A percentile compares a stretch with the other conserved stretches of the same genome.
Evolutionary conservation across 371 early-diverging fungal species (phyloP).

Genomic region (Haplosporangium sp.): DNA sequence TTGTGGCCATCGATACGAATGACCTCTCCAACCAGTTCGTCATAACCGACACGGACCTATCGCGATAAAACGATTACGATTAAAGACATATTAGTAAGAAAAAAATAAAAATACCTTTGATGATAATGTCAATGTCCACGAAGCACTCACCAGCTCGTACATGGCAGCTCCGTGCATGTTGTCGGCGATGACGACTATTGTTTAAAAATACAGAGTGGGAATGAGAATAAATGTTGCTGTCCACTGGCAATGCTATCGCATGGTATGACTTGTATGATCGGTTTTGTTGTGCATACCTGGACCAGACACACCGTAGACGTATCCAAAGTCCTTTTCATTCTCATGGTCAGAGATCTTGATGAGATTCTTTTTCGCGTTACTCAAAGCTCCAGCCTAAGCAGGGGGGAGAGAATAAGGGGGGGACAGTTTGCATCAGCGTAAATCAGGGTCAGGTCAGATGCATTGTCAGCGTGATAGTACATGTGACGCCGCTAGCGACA

Average conservation of each 20-base stretch:
- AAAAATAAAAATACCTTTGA: background rate
- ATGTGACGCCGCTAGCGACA: background rate
- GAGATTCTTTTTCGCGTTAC: conserved; percentile 81
- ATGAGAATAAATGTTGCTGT: background rate
- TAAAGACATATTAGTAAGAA: no score
- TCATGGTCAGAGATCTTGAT: conserved; percentile 91
- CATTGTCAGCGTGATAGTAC: conserved; percentile 1
- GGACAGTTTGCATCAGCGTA: background rate
- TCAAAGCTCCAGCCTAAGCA: conserved; percentile 83
- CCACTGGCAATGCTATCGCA: no score
- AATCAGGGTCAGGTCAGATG: conserved; percentile 1
- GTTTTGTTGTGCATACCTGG: conserved; percentile 83
- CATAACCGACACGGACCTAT: conserved; percentile 98
- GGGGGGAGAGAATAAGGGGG: background rate
- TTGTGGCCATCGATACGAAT: conserved; percentile 99
- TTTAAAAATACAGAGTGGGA: background rate
- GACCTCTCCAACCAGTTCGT: conserved; percentile 99
- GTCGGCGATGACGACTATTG: conserved; percentile 97
- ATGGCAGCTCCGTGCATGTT: conserved; percentile 99
- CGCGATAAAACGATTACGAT: background rate
- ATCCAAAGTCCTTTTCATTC: conserved; percentile 90
- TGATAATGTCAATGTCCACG: background rate
- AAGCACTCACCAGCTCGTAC: conserved; percentile 96
- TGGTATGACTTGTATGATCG: no score
- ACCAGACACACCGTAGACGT: conserved; percentile 98